Evolutionary conservation across 2,329 filamentous ascomycete species (phyloP).

Genomic region (Fusarium mundagurra): DNA sequence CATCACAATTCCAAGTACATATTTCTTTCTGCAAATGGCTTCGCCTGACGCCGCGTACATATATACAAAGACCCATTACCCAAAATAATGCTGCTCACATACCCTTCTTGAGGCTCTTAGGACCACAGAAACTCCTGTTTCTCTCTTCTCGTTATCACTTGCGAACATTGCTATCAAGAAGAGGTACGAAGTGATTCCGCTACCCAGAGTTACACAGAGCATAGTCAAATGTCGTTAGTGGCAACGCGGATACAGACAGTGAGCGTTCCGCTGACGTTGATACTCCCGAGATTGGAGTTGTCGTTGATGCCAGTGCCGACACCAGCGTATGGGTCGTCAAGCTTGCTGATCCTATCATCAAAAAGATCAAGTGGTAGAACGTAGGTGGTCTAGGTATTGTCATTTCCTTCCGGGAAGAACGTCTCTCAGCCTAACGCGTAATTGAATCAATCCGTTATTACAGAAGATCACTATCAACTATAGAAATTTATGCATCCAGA

Average conservation of each 20-base stretch:
- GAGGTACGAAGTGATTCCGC: too few species aligned
- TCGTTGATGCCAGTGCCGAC: slow-evolving; percentile 91
- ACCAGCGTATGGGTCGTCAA: slow-evolving; percentile 98
- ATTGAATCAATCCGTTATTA: too few species aligned
- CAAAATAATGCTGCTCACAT: too few species aligned
- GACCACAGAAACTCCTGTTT: too few species aligned
- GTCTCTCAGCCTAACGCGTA: too few species aligned
- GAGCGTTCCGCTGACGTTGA: slow-evolving; percentile 77
- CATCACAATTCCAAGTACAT: not conserved
- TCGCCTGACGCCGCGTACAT: accelerated
- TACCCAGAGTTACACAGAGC: too few species aligned
- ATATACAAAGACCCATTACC: too few species aligned
- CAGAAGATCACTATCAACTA: too few species aligned
- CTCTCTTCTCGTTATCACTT: too few species aligned
- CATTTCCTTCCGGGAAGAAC: slow-evolving; percentile 45
- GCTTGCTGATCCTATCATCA: slow-evolving; percentile 83
- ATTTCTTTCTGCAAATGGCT: not conserved
- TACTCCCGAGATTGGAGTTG: slow-evolving; percentile 77
- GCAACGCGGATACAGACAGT: slow-evolving; percentile 47
- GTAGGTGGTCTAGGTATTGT: slow-evolving; percentile 90
- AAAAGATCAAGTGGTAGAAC: slow-evolving; percentile 92
- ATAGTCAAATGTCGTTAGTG: not conserved
- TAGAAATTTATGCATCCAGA: too few species aligned
- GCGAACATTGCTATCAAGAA: too few species aligned
- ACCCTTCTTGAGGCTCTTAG: too few species aligned